Conservation (phyloP, 805 yeast genomes). For the Kodamaea laetipori region DNA sequence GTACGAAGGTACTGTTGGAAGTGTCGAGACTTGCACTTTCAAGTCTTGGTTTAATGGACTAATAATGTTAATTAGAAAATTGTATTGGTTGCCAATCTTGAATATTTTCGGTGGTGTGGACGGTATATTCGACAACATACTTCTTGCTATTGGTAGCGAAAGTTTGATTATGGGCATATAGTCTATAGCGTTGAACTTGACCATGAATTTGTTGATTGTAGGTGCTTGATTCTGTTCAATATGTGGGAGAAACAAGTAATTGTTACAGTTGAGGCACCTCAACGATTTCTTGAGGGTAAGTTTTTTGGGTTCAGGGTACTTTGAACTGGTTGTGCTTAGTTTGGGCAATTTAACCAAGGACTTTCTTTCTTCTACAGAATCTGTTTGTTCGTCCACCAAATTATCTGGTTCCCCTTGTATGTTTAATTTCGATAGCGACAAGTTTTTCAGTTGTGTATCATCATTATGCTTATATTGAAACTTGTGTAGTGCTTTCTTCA, state of each 20-base stretch:
- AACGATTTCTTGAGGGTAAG: conserved; percentile 28
- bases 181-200: conserved; percentile 38
- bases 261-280: conserved; percentile 33
- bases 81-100: conserved; percentile 16
- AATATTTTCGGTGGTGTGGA: conserved; percentile 12
- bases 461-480: not conserved
- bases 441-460: conserved; percentile 10
- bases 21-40: conserved; percentile 26
- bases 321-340: not conserved
- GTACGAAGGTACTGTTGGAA: conserved; percentile 21
- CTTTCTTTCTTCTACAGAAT: not conserved
- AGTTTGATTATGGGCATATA: conserved; percentile 31
- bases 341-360: not conserved
- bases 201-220: conserved; percentile 25
- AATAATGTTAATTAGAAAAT: conserved; percentile 30
- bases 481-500: not conserved
- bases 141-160: conserved; percentile 18
- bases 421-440: conserved; percentile 13
- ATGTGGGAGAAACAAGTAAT: conserved; percentile 28
- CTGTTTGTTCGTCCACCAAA: not conserved
- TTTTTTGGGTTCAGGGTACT: conserved; percentile 12
- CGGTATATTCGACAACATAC: conserved; percentile 10
- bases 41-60: conserved; percentile 32
- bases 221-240: conserved; percentile 27
- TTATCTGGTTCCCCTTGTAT: not conserved